Percentiles rank a stretch among this genome's conserved stretches.
phyloP scores from a whole-genome alignment of 257 asterid genomes.

The Solanum corneliomulleri region DNA sequence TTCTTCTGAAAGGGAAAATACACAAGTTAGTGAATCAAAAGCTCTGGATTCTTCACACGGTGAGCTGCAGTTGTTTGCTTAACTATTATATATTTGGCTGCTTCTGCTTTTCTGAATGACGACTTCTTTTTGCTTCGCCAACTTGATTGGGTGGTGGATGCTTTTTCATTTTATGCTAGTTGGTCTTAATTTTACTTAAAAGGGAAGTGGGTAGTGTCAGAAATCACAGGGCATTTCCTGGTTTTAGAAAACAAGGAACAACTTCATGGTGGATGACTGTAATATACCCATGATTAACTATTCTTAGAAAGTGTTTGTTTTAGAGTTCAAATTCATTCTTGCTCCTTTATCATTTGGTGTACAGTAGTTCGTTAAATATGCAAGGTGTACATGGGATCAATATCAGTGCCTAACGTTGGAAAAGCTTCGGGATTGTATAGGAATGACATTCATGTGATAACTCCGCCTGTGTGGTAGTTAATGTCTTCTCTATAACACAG shows the following conservation, averaged over 20 bases:
- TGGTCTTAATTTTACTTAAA: background rate
- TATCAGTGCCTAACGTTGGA: background rate
- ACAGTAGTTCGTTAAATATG: background rate
- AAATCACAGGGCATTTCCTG: background rate
- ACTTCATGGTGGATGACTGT: background rate
- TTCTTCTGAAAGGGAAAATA: constrained; percentile 41
- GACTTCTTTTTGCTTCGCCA: background rate
- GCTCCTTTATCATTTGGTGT: background rate
- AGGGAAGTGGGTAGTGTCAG: background rate
- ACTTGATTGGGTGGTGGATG: background rate
- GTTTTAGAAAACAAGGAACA: background rate
- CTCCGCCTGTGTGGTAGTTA: constrained; percentile 1
- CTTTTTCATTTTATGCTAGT: background rate
- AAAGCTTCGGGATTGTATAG: background rate
- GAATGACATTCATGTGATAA: background rate
- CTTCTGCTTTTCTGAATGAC: background rate
- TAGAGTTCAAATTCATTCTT: background rate
- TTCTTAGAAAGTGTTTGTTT: background rate
- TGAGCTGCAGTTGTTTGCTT: constrained; percentile 13
- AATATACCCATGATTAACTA: background rate
- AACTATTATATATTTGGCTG: background rate
- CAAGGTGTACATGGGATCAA: background rate
- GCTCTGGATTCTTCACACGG: constrained; percentile 23
- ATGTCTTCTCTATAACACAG: background rate
- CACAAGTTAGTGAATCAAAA: constrained; percentile 23